Evolutionary conservation across 495 filamentous ascomycete genomes (phyloP).

Genomic region (Aspergillus heteromorphus): DNA sequence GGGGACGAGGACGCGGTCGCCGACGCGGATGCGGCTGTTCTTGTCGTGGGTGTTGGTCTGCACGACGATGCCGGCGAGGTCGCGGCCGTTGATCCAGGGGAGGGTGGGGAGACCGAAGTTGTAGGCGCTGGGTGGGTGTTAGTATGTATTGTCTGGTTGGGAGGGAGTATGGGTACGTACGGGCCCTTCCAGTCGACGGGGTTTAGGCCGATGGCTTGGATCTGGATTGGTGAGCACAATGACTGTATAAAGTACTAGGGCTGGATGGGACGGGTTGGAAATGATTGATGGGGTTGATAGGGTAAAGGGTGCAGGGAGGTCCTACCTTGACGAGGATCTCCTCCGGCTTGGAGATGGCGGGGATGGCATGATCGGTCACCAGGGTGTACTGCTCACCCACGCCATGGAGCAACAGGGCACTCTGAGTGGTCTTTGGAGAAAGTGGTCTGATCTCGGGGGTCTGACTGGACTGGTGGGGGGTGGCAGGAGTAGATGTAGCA

Average conservation of each 20-base stretch:
- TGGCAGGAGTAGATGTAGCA: not conserved
- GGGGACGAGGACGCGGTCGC: constrained; percentile 56
- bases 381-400: constrained; percentile 36
- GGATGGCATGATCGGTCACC: constrained; percentile 45
- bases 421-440: constrained; percentile 17
- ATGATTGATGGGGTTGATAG: too few species aligned
- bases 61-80: constrained; percentile 55
- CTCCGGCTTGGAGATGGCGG: constrained; percentile 33
- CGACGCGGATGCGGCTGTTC: constrained; percentile 41
- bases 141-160: not conserved
- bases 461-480: too few species aligned
- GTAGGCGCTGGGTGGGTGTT: constrained; percentile 41
- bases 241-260: too few species aligned
- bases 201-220: constrained; percentile 59
- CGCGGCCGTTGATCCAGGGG: constrained; percentile 63
- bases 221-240: too few species aligned
- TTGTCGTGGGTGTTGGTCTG: constrained; percentile 37
- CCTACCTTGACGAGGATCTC: constrained; percentile 55
- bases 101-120: constrained; percentile 60
- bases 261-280: too few species aligned
- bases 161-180: constrained; percentile 33
- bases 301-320: too few species aligned
- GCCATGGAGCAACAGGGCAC: constrained; percentile 31
- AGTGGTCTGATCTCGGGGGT: not conserved
- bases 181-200: constrained; percentile 71